phyloP scores from a whole-genome alignment of 2,329 filamentous ascomycete genomes.

The Fusarium longipes region DNA sequence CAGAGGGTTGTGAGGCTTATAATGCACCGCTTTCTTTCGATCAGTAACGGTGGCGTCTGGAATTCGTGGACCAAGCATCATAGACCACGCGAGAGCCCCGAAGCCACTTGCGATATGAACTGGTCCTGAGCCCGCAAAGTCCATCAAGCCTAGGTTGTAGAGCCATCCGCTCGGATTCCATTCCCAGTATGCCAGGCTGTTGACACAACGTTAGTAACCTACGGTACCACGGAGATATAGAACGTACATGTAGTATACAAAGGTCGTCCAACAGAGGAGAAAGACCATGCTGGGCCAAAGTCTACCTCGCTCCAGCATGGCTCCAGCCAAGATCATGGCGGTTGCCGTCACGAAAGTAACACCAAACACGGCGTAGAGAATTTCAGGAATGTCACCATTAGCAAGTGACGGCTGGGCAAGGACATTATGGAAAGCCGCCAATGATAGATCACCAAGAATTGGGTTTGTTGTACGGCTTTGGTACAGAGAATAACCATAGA shows the following conservation, averaged over 20 bases:
- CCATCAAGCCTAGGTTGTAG: constrained; percentile 68
- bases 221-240: fast-evolving
- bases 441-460: constrained; percentile 51
- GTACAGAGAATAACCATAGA: constrained; percentile 60
- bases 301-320: constrained; percentile 53
- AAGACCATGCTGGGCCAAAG: constrained; percentile 68
- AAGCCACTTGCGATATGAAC: constrained; percentile 73
- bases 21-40: constrained; percentile 40
- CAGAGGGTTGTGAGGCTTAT: constrained; percentile 70
- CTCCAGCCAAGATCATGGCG: constrained; percentile 55
- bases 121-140: constrained; percentile 71
- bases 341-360: constrained; percentile 54
- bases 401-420: constrained; percentile 53
- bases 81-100: constrained; percentile 71
- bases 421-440: constrained; percentile 52
- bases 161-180: constrained; percentile 76
- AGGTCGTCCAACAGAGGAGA: constrained; percentile 70
- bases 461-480: constrained; percentile 51
- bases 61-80: constrained; percentile 69
- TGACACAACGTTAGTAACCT: fast-evolving
- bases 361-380: constrained; percentile 54
- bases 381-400: constrained; percentile 52
- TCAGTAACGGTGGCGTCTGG: constrained; percentile 32
- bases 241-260: constrained; percentile 65
- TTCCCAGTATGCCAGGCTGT: constrained; percentile 69